These are phyloP conservation scores for Talaromyces trachyspermus DNA, from an alignment of 495 filamentous ascomycete species.

Conservation along the genomic window DNA sequence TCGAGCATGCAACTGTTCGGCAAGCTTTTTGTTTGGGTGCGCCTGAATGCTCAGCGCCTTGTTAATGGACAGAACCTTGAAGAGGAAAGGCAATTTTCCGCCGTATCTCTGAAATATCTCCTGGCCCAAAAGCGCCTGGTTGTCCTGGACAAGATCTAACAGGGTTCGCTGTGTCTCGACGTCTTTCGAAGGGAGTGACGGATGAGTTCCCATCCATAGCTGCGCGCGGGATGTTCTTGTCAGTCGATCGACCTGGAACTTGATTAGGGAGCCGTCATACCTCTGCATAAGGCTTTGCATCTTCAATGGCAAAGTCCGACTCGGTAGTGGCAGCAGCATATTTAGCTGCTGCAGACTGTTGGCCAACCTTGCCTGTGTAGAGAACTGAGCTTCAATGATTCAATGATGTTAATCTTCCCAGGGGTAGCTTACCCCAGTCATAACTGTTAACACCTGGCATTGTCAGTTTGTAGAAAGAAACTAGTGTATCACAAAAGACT, in stretches of 20 bases:
- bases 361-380: constrained; percentile 60
- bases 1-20: constrained; percentile 74
- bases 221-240: too few species aligned
- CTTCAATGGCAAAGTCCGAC: constrained; percentile 63
- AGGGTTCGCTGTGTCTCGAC: constrained; percentile 75
- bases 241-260: too few species aligned
- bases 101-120: constrained; percentile 66
- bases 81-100: constrained; percentile 83
- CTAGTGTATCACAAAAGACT: constrained; percentile 14
- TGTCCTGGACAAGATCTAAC: constrained; percentile 83
- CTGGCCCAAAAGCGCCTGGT: constrained; percentile 68
- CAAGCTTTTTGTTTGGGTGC: constrained; percentile 96
- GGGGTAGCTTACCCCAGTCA: constrained; percentile 69
- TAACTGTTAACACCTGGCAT: constrained; percentile 82
- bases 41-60: constrained; percentile 97
- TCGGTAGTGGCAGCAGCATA: constrained; percentile 72
- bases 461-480: constrained; percentile 3
- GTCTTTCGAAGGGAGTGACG: constrained; percentile 89
- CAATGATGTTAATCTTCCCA: constrained; percentile 2
- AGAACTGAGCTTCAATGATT: constrained; percentile 8
- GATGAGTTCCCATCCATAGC: constrained; percentile 99
- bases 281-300: constrained; percentile 78
- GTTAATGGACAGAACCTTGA: constrained; percentile 91
- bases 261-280: too few species aligned
- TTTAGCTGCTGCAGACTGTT: constrained; percentile 63